These are phyloP conservation scores for Acanthamoeba castellanii DNA, from an alignment of 208 protist genomes.

Conservation along the genomic window DNA sequence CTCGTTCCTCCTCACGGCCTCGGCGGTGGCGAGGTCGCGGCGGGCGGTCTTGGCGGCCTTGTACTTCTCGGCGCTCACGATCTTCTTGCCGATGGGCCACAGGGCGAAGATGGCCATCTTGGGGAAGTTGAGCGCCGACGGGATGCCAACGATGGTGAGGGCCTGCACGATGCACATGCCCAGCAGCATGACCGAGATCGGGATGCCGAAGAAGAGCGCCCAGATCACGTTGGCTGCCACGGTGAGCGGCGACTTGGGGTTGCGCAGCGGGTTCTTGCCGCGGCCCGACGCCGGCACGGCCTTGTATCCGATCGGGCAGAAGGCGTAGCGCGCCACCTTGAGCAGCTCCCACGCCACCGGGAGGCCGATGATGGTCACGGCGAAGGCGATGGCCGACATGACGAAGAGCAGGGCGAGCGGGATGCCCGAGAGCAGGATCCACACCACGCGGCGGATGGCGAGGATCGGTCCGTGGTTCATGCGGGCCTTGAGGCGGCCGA, in stretches of 20 bases:
- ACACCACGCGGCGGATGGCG: conserved; percentile 3
- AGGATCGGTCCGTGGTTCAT: neutral
- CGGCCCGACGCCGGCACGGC: neutral
- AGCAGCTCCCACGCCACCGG: conserved; percentile 56
- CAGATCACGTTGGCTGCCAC: conserved; percentile 47
- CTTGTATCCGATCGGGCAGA: conserved; percentile 52
- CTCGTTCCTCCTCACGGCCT: conserved; percentile 28
- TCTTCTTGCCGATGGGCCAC: conserved; percentile 66
- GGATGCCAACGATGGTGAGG: conserved; percentile 34
- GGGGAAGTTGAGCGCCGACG: conserved; percentile 59
- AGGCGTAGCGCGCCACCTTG: conserved; percentile 32
- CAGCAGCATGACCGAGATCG: conserved; percentile 6
- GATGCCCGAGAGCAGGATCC: conserved; percentile 27
- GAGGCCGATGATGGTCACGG: conserved; percentile 50
- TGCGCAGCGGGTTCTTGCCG: conserved; percentile 31
- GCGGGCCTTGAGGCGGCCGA: neutral
- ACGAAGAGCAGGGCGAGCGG: conserved; percentile 30
- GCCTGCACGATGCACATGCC: conserved; percentile 55
- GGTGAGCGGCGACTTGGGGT: conserved; percentile 34
- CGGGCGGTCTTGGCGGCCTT: neutral
- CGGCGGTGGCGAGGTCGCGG: conserved; percentile 33
- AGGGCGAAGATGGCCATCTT: conserved; percentile 36
- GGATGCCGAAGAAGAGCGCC: conserved; percentile 54
- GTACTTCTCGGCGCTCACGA: conserved; percentile 10
- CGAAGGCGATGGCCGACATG: neutral